Evolutionary conservation across 2,329 filamentous ascomycete species (phyloP).

Genomic region (Neoascochyta sp.): DNA sequence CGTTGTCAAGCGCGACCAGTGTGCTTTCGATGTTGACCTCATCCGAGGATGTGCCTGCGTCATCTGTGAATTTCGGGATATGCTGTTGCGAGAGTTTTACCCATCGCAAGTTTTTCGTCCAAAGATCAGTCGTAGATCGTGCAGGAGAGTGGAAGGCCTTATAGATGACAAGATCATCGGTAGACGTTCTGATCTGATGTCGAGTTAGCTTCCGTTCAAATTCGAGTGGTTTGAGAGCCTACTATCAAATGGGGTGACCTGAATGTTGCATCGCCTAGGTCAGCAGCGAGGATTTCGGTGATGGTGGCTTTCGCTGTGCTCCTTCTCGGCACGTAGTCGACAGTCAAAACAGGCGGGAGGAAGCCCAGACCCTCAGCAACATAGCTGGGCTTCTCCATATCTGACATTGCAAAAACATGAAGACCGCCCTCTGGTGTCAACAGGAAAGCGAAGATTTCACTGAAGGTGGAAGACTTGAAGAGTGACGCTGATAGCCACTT

Average conservation of each 20-base stretch:
- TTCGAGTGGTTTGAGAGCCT: slow-evolving; percentile 35
- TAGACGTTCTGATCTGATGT: slow-evolving; percentile 66
- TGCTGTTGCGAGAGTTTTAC: slow-evolving; percentile 68
- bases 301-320: slow-evolving; percentile 69
- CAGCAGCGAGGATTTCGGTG: slow-evolving; percentile 75
- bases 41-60: slow-evolving; percentile 48
- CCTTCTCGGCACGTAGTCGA: slow-evolving; percentile 66
- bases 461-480: slow-evolving; percentile 61
- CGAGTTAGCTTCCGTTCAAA: slow-evolving; percentile 3
- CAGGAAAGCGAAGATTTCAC: slow-evolving; percentile 69
- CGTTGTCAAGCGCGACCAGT: slow-evolving; percentile 57
- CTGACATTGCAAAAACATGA: slow-evolving; percentile 72
- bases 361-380: slow-evolving; percentile 73
- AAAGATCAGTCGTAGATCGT: slow-evolving; percentile 40
- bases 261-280: slow-evolving; percentile 72
- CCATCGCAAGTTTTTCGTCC: slow-evolving; percentile 64
- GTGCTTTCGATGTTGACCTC: slow-evolving; percentile 47
- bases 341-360: slow-evolving; percentile 70
- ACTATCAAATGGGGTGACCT: slow-evolving; percentile 79
- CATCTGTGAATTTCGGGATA: slow-evolving; percentile 56
- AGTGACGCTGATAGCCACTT: slow-evolving; percentile 83
- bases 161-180: slow-evolving; percentile 83
- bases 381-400: slow-evolving; percentile 68
- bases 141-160: slow-evolving; percentile 63
- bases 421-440: slow-evolving; percentile 71